These are phyloP conservation scores for Neopestalotiopsis sp. DNA, from an alignment of 2,329 filamentous ascomycete species.

Conservation along the genomic window DNA sequence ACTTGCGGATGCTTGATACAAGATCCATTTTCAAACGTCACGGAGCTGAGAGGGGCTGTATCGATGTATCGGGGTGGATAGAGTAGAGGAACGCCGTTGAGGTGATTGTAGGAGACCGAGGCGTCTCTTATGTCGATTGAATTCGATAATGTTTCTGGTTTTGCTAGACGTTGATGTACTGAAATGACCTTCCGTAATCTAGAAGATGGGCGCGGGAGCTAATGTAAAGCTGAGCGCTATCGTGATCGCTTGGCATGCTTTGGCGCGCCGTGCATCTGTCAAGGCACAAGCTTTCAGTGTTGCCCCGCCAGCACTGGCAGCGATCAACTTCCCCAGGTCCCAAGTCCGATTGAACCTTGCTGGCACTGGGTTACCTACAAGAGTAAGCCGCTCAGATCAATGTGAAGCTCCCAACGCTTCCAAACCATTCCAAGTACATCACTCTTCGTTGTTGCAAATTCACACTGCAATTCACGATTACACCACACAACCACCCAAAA, in stretches of 20 bases:
- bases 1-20: slow-evolving; percentile 87
- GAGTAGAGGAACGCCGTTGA: background rate
- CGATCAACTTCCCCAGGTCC: background rate
- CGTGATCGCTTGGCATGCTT: background rate
- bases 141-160: no score
- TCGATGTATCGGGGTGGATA: background rate
- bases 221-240: background rate
- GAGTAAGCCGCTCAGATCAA: background rate
- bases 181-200: background rate
- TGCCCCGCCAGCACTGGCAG: background rate
- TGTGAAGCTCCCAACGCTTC: background rate
- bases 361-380: background rate
- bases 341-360: background rate
- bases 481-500: background rate
- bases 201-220: background rate
- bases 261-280: background rate
- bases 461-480: background rate
- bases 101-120: no score
- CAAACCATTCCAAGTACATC: background rate
- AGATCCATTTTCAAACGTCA: slow-evolving; percentile 75
- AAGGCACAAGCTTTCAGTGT: background rate
- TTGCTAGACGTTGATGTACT: background rate
- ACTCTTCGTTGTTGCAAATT: background rate
- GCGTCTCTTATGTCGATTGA: no score
- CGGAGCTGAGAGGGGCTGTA: background rate